phyloP scores from a whole-genome alignment of 768 basidiomycete species.

The Boletus rubropictus region DNA sequence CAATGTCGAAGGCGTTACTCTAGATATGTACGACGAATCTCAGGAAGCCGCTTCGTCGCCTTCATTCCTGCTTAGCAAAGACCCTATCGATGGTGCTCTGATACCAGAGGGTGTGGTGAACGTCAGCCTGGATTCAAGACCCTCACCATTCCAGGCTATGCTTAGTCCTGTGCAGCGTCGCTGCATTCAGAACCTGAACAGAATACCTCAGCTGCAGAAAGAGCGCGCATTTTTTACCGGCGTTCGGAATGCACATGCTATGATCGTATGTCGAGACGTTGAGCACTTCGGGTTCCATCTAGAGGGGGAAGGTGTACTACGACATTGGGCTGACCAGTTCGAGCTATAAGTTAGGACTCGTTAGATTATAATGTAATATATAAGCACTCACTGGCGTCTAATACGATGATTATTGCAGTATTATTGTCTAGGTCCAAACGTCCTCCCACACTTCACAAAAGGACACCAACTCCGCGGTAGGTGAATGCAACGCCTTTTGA shows the following conservation, averaged over 20 bases:
- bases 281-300: constrained; percentile 53
- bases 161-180: constrained; percentile 52
- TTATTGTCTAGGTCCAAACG: background rate
- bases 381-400: background rate
- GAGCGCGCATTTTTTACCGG: constrained; percentile 58
- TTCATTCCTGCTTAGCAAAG: constrained; percentile 4
- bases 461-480: background rate
- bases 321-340: constrained; percentile 68
- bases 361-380: background rate
- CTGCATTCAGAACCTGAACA: constrained; percentile 58
- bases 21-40: constrained; percentile 51
- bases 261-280: constrained; percentile 65
- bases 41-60: constrained; percentile 21
- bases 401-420: background rate
- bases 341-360: constrained; percentile 29
- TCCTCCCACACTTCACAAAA: constrained; percentile 4
- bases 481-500: background rate
- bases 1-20: constrained; percentile 55
- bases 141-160: constrained; percentile 35
- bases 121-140: constrained; percentile 2
- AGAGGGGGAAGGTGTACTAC: constrained; percentile 58
- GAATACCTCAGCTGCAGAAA: constrained; percentile 63
- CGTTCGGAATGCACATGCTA: constrained; percentile 61
- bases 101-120: background rate
- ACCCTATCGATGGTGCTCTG: background rate